phyloP scores from a whole-genome alignment of 2,329 filamentous ascomycete genomes.

The Neofusicoccum laricinum region DNA sequence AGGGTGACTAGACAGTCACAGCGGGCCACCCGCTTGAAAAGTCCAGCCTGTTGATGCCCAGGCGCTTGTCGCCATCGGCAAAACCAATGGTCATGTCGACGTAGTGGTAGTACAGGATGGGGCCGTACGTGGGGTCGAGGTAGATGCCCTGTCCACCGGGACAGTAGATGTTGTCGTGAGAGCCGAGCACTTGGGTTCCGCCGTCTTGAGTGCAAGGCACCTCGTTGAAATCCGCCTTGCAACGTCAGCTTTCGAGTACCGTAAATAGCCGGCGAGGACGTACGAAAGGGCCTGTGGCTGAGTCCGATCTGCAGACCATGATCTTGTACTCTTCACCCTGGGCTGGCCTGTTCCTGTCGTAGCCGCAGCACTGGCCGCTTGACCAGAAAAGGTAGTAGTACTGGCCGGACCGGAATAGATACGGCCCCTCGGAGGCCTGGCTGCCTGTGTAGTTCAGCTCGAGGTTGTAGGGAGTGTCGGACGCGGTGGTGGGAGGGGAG shows the following conservation, averaged over 20 bases:
- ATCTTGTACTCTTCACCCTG: constrained; percentile 61
- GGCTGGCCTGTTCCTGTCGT: constrained; percentile 47
- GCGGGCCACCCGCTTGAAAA: constrained; percentile 28
- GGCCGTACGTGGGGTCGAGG: constrained; percentile 19
- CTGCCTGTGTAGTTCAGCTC: constrained; percentile 2
- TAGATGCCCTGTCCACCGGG: constrained; percentile 32
- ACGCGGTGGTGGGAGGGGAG: constrained; percentile 21
- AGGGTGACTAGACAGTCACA: no score
- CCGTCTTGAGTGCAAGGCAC: constrained; percentile 49
- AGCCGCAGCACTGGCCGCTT: constrained; percentile 58
- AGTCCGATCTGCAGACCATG: constrained; percentile 56
- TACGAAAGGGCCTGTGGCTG: constrained; percentile 50
- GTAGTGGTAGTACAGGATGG: constrained; percentile 34
- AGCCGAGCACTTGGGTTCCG: constrained; percentile 58
- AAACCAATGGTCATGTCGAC: constrained; percentile 27
- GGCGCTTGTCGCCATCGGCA: constrained; percentile 25
- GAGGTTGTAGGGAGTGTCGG: constrained; percentile 17
- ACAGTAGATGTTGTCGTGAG: constrained; percentile 46
- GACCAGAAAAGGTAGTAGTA: constrained; percentile 65
- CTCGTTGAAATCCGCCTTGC: neutral
- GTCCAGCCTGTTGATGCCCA: constrained; percentile 32
- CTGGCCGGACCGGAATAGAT: constrained; percentile 47
- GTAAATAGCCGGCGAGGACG: constrained; percentile 20
- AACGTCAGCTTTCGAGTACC: neutral
- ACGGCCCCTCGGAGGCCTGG: constrained; percentile 49